These are phyloP conservation scores for Solanum etuberosum DNA, from an alignment of 257 asterid species.

Conservation along the genomic window DNA sequence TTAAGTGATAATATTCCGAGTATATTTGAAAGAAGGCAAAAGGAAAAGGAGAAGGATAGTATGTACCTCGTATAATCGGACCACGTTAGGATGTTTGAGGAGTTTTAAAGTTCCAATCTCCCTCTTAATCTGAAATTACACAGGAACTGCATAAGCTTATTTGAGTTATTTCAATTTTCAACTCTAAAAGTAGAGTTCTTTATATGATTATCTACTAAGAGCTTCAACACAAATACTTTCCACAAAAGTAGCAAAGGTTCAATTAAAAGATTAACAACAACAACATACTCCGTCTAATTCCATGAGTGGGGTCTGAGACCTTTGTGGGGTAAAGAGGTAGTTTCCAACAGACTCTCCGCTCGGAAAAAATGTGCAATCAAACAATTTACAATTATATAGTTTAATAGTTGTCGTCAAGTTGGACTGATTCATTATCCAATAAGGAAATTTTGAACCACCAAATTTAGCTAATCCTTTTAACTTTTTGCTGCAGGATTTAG, in stretches of 20 bases:
- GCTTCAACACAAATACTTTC: not conserved
- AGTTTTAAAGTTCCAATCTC: constrained; percentile 90
- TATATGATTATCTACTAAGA: not conserved
- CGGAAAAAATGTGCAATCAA: not conserved
- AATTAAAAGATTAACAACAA: not conserved
- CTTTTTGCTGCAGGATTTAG: not conserved
- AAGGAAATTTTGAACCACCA: not conserved
- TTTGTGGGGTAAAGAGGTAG: not conserved
- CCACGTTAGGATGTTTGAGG: constrained; percentile 93
- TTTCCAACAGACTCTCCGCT: not conserved
- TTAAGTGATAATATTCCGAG: not conserved
- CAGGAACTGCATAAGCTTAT: not conserved
- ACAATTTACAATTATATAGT: not conserved
- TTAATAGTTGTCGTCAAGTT: not conserved
- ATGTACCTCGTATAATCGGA: constrained; percentile 72
- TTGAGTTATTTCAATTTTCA: not conserved
- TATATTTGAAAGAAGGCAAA: not conserved
- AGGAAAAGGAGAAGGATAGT: too few species aligned
- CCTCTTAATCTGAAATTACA: constrained; percentile 67
- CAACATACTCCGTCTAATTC: not conserved
- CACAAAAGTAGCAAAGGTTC: not conserved
- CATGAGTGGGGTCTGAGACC: not conserved
- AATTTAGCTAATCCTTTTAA: not conserved
- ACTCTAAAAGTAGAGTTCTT: not conserved
- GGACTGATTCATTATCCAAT: not conserved